Base-by-base conservation (phyloP, 1,284 basidiomycete species). In the Marasmius oreades region DNA sequence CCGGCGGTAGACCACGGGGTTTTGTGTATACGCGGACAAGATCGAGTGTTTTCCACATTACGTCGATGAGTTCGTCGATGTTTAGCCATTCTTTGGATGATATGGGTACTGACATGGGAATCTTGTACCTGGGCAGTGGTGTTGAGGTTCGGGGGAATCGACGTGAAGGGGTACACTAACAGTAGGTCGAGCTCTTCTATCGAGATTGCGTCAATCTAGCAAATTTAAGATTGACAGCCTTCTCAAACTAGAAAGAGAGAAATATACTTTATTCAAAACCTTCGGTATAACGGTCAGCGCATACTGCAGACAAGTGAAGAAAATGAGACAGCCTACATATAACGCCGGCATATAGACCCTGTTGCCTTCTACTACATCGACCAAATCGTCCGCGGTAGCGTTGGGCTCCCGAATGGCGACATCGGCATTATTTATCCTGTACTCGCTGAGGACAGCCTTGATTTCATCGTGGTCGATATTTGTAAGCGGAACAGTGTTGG, bases 181-280 rank as follows among this genome's bases (percentile, higher is more conserved):
- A 99, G 77, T 53, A 99, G 81, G 72, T 99, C 95, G 42, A 99
- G 85, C 73, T 99, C 97, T 74, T 99, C 95, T 70, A 99, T 98
- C 58, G 93, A 96, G 67, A 99, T 96, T 18, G 92, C 94, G 70
- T 99, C 96, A 67, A 99, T 99, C 89, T 98, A 77, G 66, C 57
- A 51, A 63, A 60, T 64, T 67, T 66, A 46, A 54, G 44, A 61
- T 65, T 62, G 31, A 26, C 45, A 61, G 36, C 39, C 14, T 37
- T 46, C 51, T 31, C 16, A 31, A 18, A 26, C 31, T 2, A 37
- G 43, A 28, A 55, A 45, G 11, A 51, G 44, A 56, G 47, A 6
- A 22, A 47, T 64, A 60, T 55, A 88, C 86, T 77, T 92, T 92
- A 71, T 92, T 92, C 59, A 92, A 26, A 52, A 58, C 54, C 16